These are phyloP conservation scores for Globisporangium ultimum DNA, from an alignment of 352 stramenopile genomes.

Conservation along the genomic window DNA sequence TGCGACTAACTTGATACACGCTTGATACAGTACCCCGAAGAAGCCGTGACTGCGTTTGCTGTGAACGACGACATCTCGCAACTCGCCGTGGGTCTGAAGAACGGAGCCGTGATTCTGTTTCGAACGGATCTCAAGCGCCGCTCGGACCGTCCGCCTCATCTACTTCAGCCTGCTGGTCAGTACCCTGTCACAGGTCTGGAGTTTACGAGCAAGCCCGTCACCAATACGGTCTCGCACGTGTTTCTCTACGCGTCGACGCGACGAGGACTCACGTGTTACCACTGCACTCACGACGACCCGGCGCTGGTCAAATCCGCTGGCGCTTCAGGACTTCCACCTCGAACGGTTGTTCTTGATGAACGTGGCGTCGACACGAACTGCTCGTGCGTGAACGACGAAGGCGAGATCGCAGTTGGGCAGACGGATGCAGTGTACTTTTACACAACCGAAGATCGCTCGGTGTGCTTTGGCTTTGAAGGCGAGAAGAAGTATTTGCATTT, in stretches of 20 bases:
- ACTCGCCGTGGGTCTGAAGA: constrained; percentile 78
- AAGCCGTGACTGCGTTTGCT: constrained; percentile 83
- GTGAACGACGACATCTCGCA: constrained; percentile 83
- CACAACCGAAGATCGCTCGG: constrained; percentile 81
- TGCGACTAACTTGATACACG: too few relatives aligned
- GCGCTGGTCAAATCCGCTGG: constrained; percentile 68
- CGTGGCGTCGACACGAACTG: constrained; percentile 79
- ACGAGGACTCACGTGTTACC: constrained; percentile 79
- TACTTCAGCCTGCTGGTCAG: constrained; percentile 77
- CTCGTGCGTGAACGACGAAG: constrained; percentile 82
- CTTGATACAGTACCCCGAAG: constrained; percentile 57
- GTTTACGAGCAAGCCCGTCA: constrained; percentile 81
- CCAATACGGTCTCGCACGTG: constrained; percentile 52
- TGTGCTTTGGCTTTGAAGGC: constrained; percentile 87
- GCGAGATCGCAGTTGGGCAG: constrained; percentile 79
- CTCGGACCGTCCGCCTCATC: constrained; percentile 58
- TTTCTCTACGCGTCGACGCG: constrained; percentile 80
- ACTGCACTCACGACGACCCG: constrained; percentile 83
- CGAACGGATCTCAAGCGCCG: constrained; percentile 75
- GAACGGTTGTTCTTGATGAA: constrained; percentile 78
- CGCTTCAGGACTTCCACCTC: constrained; percentile 50
- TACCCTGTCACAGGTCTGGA: constrained; percentile 72
- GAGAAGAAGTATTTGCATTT: constrained; percentile 86
- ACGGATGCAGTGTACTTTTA: constrained; percentile 89
- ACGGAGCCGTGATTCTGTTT: constrained; percentile 83